Percentiles rank a stretch among this genome's conserved stretches.
Evolutionary conservation across 2,329 filamentous ascomycete species (phyloP).

Genomic region (Aspergillus sp.): DNA sequence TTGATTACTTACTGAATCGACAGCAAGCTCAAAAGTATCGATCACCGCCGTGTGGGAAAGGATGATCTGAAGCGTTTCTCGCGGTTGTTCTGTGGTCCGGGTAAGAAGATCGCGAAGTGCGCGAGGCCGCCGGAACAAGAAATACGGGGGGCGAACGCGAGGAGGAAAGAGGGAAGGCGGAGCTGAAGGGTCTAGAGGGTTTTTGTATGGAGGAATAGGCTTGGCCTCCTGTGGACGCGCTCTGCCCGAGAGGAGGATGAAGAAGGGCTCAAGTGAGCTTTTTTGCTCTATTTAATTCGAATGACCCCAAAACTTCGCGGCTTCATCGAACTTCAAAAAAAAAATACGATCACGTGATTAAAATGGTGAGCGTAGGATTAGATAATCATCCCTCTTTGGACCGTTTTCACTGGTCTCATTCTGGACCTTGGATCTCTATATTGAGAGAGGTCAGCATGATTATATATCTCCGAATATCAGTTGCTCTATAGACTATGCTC

Average conservation of each 20-base stretch:
- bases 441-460: too few relatives aligned
- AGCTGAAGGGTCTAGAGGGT: conserved; percentile 4
- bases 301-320: conserved; percentile 10
- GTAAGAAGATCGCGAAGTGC: conserved; percentile 14
- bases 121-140: conserved; percentile 9
- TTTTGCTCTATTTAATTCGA: conserved; percentile 12
- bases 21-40: neutral
- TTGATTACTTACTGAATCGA: neutral
- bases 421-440: too few relatives aligned
- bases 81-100: conserved; percentile 10
- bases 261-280: conserved; percentile 10
- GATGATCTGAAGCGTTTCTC: conserved; percentile 5
- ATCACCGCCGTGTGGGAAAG: neutral
- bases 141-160: neutral
- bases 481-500: too few relatives aligned
- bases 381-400: too few relatives aligned
- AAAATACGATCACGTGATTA: conserved; percentile 19
- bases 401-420: too few relatives aligned
- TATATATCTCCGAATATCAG: too few relatives aligned
- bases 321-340: conserved; percentile 14
- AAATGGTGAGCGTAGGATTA: neutral
- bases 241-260: conserved; percentile 11
- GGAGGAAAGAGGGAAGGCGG: conserved; percentile 7
- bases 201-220: conserved; percentile 2
- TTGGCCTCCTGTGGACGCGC: conserved; percentile 6